phyloP scores from a whole-genome alignment of 2,329 filamentous ascomycete species.

The Lizonia empirigonia region DNA sequence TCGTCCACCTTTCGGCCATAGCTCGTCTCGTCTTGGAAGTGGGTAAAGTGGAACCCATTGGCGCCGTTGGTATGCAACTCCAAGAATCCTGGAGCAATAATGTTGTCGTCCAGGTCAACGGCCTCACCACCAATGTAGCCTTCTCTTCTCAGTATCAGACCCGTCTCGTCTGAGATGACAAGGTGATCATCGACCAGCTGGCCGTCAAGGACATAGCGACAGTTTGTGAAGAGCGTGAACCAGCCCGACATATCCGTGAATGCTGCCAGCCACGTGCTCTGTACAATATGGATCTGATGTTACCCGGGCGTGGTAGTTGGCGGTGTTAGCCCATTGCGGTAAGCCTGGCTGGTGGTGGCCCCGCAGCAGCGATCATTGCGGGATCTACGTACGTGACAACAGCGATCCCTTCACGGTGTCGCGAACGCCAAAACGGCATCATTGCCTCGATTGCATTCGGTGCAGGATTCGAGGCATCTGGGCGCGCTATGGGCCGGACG shows the following conservation, averaged over 20 bases:
- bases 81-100: constrained; percentile 61
- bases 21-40: constrained; percentile 50
- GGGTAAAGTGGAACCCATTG: constrained; percentile 61
- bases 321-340: constrained; percentile 7
- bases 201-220: constrained; percentile 52
- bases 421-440: too few relatives aligned
- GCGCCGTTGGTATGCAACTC: constrained; percentile 62
- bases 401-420: constrained; percentile 16
- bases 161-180: constrained; percentile 54
- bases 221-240: constrained; percentile 56
- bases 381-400: constrained; percentile 24
- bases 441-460: not conserved
- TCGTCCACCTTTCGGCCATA: constrained; percentile 54
- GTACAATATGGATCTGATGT: constrained; percentile 2
- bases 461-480: not conserved
- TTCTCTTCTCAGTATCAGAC: constrained; percentile 50
- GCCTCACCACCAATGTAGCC: constrained; percentile 53
- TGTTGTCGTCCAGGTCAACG: constrained; percentile 56
- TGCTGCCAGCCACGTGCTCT: constrained; percentile 4
- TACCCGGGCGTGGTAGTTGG: constrained; percentile 6
- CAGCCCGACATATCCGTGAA: constrained; percentile 46
- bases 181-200: constrained; percentile 52
- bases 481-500: not conserved
- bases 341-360: constrained; percentile 9
- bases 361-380: constrained; percentile 14